These are phyloP conservation scores for Solanum hybrid DNA, from an alignment of 305 asterid genomes.

Conservation along the genomic window DNA sequence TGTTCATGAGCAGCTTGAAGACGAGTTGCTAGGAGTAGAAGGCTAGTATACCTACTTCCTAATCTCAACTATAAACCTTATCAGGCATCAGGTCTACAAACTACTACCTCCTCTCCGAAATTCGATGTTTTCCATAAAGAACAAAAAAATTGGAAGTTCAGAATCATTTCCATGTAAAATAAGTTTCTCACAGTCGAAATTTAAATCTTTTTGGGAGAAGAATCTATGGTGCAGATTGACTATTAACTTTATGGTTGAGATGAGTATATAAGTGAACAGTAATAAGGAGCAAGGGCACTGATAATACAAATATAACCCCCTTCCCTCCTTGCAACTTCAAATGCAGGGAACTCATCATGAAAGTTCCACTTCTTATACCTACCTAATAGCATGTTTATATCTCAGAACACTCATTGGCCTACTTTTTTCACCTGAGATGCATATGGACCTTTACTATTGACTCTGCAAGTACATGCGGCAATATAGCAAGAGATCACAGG, in stretches of 20 bases:
- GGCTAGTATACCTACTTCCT: neutral
- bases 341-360: neutral
- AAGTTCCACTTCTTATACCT: neutral
- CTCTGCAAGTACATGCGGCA: neutral
- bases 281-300: neutral
- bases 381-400: neutral
- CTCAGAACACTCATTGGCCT: neutral
- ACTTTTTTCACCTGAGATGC: neutral
- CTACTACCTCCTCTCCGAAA: neutral
- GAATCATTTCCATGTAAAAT: slow-evolving; percentile 1
- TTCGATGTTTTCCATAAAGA: neutral
- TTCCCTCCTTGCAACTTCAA: neutral
- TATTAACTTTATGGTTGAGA: neutral
- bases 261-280: neutral
- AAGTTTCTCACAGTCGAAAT: neutral
- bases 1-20: neutral
- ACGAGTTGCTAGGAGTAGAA: neutral
- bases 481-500: neutral
- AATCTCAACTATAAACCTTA: neutral
- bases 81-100: neutral
- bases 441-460: neutral
- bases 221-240: neutral
- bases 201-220: neutral
- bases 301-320: neutral
- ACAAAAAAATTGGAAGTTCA: neutral